Percentiles rank a stretch among this genome's conserved stretches.
Conservation (phyloP, 2,329 filamentous ascomycete species). For the Colletotrichum eremochloae region DNA sequence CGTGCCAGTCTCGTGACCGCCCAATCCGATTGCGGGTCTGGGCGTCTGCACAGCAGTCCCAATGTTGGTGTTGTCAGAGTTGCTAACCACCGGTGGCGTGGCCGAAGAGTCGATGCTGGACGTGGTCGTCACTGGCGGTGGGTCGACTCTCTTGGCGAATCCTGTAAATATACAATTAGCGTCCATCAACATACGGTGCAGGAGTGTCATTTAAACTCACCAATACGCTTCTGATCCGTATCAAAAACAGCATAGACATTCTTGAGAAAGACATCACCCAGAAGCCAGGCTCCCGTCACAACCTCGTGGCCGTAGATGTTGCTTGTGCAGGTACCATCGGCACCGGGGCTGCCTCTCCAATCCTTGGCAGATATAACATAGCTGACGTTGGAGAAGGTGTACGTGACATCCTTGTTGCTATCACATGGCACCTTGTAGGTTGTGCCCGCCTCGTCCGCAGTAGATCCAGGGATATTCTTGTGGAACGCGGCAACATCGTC, state of each 20-base stretch:
- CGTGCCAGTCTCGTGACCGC: constrained; percentile 53
- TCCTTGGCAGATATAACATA: constrained; percentile 79
- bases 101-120: neutral
- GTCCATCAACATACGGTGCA: neutral
- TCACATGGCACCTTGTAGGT: constrained; percentile 82
- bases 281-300: constrained; percentile 78
- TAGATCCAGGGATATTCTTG: constrained; percentile 72
- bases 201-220: constrained; percentile 54
- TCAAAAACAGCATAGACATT: constrained; percentile 93
- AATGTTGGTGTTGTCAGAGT: constrained; percentile 25
- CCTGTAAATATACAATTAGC: constrained; percentile 47
- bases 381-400: constrained; percentile 76
- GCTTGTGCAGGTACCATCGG: constrained; percentile 70
- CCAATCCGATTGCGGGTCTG: constrained; percentile 48
- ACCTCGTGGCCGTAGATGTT: constrained; percentile 81
- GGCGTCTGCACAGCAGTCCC: constrained; percentile 38
- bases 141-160: constrained; percentile 53
- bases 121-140: constrained; percentile 42
- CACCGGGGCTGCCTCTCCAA: constrained; percentile 69
- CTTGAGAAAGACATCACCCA: constrained; percentile 89
- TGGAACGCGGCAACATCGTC: constrained; percentile 76
- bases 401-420: constrained; percentile 69
- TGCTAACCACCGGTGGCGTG: constrained; percentile 29
- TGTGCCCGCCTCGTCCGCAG: constrained; percentile 64
- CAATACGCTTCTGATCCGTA: constrained; percentile 74